Evolutionary conservation across 768 basidiomycete genomes (phyloP).

Genomic region (Lyophyllum decastes): DNA sequence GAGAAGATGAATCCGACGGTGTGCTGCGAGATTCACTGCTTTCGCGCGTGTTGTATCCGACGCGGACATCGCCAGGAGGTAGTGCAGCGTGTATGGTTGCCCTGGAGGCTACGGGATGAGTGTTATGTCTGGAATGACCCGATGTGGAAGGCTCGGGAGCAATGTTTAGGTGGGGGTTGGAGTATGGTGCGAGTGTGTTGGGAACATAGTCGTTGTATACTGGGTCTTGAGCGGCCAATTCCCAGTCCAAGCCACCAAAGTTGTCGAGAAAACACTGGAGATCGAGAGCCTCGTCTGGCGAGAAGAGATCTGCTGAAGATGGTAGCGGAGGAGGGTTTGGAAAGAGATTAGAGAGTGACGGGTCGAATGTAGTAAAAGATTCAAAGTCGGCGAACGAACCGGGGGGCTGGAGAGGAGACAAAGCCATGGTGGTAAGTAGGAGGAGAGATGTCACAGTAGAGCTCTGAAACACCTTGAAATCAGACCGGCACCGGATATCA

Average conservation of each 20-base stretch:
- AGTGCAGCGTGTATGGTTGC: slow-evolving; percentile 22
- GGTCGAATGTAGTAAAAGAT: slow-evolving; percentile 58
- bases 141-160: slow-evolving; percentile 43
- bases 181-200: slow-evolving; percentile 38
- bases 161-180: slow-evolving; percentile 49
- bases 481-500: not conserved
- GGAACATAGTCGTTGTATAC: slow-evolving; percentile 25
- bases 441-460: slow-evolving; percentile 18
- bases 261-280: slow-evolving; percentile 83
- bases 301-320: slow-evolving; percentile 77
- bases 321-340: slow-evolving; percentile 65
- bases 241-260: slow-evolving; percentile 63
- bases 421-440: slow-evolving; percentile 26
- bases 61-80: slow-evolving; percentile 19
- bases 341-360: slow-evolving; percentile 57
- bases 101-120: slow-evolving; percentile 27
- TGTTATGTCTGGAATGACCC: slow-evolving; percentile 29
- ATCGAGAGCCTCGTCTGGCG: slow-evolving; percentile 74
- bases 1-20: slow-evolving; percentile 31
- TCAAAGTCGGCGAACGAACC: slow-evolving; percentile 69
- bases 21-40: slow-evolving; percentile 26
- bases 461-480: slow-evolving; percentile 1
- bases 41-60: slow-evolving; percentile 21
- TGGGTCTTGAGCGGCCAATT: slow-evolving; percentile 47
- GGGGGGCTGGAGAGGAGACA: slow-evolving; percentile 47